Percentiles rank a stretch among this genome's conserved stretches.
Evolutionary conservation across 2,329 filamentous ascomycete genomes (phyloP).

Genomic region (Chalaropsis ovoidea): DNA sequence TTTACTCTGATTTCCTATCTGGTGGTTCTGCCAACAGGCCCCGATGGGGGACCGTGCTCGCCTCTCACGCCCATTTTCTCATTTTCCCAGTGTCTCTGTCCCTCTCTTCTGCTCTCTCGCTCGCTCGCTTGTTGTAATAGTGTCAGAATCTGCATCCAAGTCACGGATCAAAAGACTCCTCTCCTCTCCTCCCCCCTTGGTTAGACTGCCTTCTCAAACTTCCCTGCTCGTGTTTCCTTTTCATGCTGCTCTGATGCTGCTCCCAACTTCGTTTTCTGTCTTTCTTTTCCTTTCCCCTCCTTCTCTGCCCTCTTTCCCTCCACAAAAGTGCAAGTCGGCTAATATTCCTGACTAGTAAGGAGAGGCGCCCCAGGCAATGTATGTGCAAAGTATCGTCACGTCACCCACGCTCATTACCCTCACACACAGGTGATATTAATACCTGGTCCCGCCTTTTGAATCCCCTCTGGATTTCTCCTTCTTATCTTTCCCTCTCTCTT

Average conservation of each 20-base stretch:
- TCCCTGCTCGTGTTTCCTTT: constrained; percentile 27
- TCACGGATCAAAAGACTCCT: constrained; percentile 8
- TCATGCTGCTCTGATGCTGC: constrained; percentile 6
- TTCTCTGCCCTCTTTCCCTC: background rate
- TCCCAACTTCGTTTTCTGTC: constrained; percentile 10
- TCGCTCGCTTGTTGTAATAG: constrained; percentile 11
- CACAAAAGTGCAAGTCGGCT: constrained; percentile 1
- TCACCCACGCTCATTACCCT: constrained; percentile 14
- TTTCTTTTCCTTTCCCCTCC: background rate
- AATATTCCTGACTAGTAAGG: constrained; percentile 2
- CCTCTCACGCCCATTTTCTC: background rate
- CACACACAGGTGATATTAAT: constrained; percentile 8
- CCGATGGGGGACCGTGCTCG: constrained; percentile 4
- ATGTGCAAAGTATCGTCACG: constrained; percentile 3
- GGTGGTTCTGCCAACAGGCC: constrained; percentile 1
- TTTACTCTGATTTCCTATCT: background rate
- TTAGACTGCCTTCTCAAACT: constrained; percentile 7
- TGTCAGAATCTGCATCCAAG: background rate
- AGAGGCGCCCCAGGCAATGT: constrained; percentile 2
- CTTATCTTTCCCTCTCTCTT: background rate
- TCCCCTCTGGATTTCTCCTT: background rate
- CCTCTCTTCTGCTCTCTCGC: background rate
- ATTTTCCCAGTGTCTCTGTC: background rate
- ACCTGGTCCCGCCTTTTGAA: background rate
- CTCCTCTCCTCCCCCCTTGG: background rate